These are phyloP conservation scores for Gracilaria domingensis DNA, from an alignment of 23 red algal species.

Conservation along the genomic window DNA sequence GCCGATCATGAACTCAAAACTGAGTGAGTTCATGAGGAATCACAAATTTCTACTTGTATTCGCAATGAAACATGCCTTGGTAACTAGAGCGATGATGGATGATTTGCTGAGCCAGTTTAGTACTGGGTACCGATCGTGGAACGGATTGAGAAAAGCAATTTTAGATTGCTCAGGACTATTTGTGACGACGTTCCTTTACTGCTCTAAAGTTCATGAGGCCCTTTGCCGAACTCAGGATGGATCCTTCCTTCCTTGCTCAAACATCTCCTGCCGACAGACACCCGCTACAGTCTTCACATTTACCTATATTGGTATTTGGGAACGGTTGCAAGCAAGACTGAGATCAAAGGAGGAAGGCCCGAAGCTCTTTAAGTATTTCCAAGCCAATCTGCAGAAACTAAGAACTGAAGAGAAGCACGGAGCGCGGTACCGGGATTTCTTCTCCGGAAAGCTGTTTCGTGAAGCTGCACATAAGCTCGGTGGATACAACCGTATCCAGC, in stretches of 20 bases:
- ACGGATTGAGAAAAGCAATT: no score
- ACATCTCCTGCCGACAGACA: no score
- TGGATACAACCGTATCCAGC: not conserved
- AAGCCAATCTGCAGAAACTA: no score
- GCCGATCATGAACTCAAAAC: no score
- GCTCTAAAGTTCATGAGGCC: not conserved
- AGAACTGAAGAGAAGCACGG: not conserved
- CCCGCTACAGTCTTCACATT: not conserved
- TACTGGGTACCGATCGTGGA: no score
- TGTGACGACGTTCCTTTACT: not conserved
- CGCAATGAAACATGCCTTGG: no score
- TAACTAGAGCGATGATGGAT: no score
- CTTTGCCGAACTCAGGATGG: not conserved
- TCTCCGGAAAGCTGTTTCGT: not conserved
- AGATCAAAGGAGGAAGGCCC: not conserved
- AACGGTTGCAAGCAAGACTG: not conserved
- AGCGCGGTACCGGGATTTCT: not conserved
- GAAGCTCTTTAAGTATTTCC: not conserved
- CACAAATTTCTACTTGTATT: no score
- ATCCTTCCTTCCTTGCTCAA: not conserved
- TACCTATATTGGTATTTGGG: constrained; percentile 4
- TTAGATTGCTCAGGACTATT: not conserved
- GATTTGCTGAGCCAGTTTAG: no score
- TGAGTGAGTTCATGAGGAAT: no score
- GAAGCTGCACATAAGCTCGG: not conserved